Base-by-base conservation (phyloP, 2,329 filamentous ascomycete genomes). In the Phialophora expanda region DNA sequence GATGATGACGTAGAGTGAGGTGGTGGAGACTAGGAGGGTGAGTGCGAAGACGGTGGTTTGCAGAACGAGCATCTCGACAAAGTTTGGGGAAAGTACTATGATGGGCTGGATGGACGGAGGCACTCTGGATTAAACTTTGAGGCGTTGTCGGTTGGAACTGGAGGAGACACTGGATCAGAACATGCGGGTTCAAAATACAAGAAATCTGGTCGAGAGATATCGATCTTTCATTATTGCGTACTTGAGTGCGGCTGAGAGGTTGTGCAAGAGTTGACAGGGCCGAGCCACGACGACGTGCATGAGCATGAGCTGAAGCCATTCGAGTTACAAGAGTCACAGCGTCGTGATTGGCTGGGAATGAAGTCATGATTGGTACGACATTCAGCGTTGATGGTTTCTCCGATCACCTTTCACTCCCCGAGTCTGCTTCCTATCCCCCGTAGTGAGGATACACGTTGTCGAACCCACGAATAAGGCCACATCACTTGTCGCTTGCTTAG, bases 201-300 rank as follows among this genome's bases (percentile, higher is more conserved):
- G 17, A n/a, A n/a, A n/a, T n/a, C 17, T 20, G 38, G 38, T 44
- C 38, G 14, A n/a, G 14, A n/a, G 38, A 44, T n/a, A 44, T 44
- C 17, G 14, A 3, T 26, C 14, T 28, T 24, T 51, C 20, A 51
- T 51, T 26, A 51, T 28, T 51, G 48, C 48, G 22, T 51, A 26
- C 20, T 51, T 51, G 48, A 51, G 48, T 14, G 24, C 48, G 48
- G 22, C 48, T 51, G 48, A 51, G 48, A 26, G 12, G 48, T 7
- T 14, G 38, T 44, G 14, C 38, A 44, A n/a, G 6, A n/a, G 17
- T n/a, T 20, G 38, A 44, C 17, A n/a, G 17, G 38, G 48, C 48
- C 48, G 11, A 26, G 38, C 38, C 38, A 44, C 38, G 38, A 7
- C 38, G 17, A 44, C 17, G 38, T 44, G 38, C 38, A 44, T 44